Conservation (phyloP, 176 grass and related monocot genomes). For the Otatea glauca region DNA sequence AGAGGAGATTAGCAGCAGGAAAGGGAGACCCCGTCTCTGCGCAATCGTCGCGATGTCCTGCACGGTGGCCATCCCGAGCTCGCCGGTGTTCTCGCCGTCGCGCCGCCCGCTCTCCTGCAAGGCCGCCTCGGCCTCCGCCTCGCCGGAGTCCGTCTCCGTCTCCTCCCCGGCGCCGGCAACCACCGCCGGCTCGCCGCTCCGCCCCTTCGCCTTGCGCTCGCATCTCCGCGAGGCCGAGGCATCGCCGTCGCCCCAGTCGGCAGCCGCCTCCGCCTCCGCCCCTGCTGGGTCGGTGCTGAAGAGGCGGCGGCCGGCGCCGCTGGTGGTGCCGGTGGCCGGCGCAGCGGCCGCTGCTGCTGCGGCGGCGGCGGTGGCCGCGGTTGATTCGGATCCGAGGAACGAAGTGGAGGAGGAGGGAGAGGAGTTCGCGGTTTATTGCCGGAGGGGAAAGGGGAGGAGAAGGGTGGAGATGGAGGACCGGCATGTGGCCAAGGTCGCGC, state of each 20-base stretch:
- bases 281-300: slow-evolving; percentile 59
- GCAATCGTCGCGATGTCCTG: slow-evolving; percentile 65
- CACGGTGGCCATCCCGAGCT: slow-evolving; percentile 84
- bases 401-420: slow-evolving; percentile 75
- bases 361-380: slow-evolving; percentile 45
- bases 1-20: background rate
- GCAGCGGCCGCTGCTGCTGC: slow-evolving; percentile 23
- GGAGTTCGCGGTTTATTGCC: slow-evolving; percentile 80
- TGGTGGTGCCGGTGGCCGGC: slow-evolving; percentile 58
- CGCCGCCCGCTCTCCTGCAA: slow-evolving; percentile 81
- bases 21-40: background rate
- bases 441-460: slow-evolving; percentile 81
- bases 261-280: background rate
- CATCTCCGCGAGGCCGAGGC: slow-evolving; percentile 52
- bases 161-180: slow-evolving; percentile 41
- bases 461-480: slow-evolving; percentile 92
- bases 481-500: slow-evolving; percentile 66
- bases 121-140: slow-evolving; percentile 57
- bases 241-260: slow-evolving; percentile 30
- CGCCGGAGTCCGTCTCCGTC: slow-evolving; percentile 60
- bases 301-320: slow-evolving; percentile 78
- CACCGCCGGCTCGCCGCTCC: slow-evolving; percentile 48
- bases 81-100: slow-evolving; percentile 92
- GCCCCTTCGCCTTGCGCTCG: slow-evolving; percentile 46
- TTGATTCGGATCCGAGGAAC: slow-evolving; percentile 58